Percentiles rank a stretch among this genome's conserved stretches.
Evolutionary conservation across 2,329 filamentous ascomycete species (phyloP).

Genomic region (Diplodia scrobiculata): DNA sequence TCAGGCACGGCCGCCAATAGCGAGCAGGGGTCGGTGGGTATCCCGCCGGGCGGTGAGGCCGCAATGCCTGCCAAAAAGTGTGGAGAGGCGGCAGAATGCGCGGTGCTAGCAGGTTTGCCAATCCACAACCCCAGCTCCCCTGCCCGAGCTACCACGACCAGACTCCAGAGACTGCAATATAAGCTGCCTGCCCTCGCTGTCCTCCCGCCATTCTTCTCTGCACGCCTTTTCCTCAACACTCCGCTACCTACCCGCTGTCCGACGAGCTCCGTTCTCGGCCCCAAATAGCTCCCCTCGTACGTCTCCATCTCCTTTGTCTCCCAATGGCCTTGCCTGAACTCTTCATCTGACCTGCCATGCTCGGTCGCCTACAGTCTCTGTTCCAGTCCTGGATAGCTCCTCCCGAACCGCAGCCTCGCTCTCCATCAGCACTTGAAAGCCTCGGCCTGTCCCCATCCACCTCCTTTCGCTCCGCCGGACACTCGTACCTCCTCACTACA

Average conservation of each 20-base stretch:
- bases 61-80: constrained; percentile 11
- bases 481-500: not conserved
- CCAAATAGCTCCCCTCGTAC: not conserved
- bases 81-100: constrained; percentile 20
- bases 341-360: not conserved
- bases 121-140: not conserved
- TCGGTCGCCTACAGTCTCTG: not conserved
- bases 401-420: not conserved
- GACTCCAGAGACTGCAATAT: not conserved
- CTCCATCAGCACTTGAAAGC: not conserved
- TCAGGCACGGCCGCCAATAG: not conserved
- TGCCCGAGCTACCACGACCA: not conserved
- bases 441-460: constrained; percentile 16
- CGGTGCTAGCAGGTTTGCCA: constrained; percentile 11
- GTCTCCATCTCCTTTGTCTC: not conserved
- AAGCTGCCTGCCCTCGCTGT: constrained; percentile 8
- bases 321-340: not conserved
- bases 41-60: constrained; percentile 20
- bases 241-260: not conserved
- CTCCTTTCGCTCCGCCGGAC: constrained; percentile 2
- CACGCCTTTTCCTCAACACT: not conserved
- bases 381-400: not conserved
- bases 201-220: not conserved
- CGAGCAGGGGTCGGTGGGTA: not conserved
- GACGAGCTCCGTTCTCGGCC: not conserved